These are phyloP conservation scores for Myotisia sp. DNA, from an alignment of 2,329 filamentous ascomycete genomes.

Conservation along the genomic window DNA sequence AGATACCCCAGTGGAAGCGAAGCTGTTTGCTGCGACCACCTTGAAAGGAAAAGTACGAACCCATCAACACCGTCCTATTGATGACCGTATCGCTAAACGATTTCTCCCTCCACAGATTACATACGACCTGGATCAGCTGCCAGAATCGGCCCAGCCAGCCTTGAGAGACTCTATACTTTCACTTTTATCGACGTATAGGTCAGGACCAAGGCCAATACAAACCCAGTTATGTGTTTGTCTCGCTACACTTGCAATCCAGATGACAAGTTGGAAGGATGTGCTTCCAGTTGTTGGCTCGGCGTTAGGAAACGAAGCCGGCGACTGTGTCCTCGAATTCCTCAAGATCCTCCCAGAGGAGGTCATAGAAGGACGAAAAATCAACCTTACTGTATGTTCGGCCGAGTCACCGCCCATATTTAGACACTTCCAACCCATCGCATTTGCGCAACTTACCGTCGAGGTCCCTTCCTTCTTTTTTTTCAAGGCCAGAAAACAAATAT, in stretches of 20 bases:
- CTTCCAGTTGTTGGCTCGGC: conserved; percentile 65
- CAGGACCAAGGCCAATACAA: conserved; percentile 68
- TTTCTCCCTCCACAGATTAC: conserved; percentile 53
- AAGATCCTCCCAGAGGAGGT: conserved; percentile 97
- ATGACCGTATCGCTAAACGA: conserved; percentile 1
- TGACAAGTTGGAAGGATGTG: conserved; percentile 91
- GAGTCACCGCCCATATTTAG: conserved; percentile 29
- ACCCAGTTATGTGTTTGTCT: conserved; percentile 91
- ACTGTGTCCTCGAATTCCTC: conserved; percentile 88
- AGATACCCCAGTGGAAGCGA: conserved; percentile 65
- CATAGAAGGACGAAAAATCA: conserved; percentile 98
- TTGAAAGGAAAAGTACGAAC: conserved; percentile 82
- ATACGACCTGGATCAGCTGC: conserved; percentile 85
- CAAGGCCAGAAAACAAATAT: conserved; percentile 22
- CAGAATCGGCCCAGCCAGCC: conserved; percentile 55
- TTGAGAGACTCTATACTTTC: conserved; percentile 73
- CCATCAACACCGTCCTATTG: conserved; percentile 6
- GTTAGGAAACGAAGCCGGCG: conserved; percentile 55
- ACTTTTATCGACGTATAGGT: conserved; percentile 65
- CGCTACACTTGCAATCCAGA: conserved; percentile 88
- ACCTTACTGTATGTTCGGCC: conserved; percentile 85
- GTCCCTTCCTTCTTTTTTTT: conserved; percentile 9
- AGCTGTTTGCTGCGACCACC: conserved; percentile 90
- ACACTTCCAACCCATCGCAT: conserved; percentile 34
- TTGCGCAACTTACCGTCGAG: conserved; percentile 21